These are phyloP conservation scores for Aspergillus chevalieri DNA, from an alignment of 2,329 filamentous ascomycete genomes.

Conservation along the genomic window DNA sequence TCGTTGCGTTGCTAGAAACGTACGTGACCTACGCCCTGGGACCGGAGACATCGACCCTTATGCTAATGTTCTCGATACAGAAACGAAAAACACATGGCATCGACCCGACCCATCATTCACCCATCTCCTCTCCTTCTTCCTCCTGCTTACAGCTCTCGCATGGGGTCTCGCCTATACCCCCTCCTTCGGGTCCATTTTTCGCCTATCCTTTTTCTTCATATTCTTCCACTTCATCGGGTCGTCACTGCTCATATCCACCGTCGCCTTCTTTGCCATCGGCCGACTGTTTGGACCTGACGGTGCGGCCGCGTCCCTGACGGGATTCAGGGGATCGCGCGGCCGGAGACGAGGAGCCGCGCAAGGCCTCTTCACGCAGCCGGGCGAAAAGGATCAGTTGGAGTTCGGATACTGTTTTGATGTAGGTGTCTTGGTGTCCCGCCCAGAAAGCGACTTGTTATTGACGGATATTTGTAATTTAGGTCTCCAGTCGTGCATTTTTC, in stretches of 20 bases:
- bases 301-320: slow-evolving; percentile 38
- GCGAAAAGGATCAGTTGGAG: slow-evolving; percentile 55
- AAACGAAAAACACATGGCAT: slow-evolving; percentile 67
- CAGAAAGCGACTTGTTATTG: neutral
- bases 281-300: slow-evolving; percentile 54
- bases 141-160: slow-evolving; percentile 49
- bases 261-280: slow-evolving; percentile 60
- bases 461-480: slow-evolving; percentile 28
- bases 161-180: slow-evolving; percentile 55
- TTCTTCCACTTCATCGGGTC: slow-evolving; percentile 57
- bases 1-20: slow-evolving; percentile 29
- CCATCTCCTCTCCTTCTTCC: slow-evolving; percentile 63
- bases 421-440: slow-evolving; percentile 15
- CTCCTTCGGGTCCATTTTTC: slow-evolving; percentile 41
- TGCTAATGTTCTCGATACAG: slow-evolving; percentile 27
- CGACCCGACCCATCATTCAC: slow-evolving; percentile 64
- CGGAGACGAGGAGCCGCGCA: slow-evolving; percentile 45
- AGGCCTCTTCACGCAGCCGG: slow-evolving; percentile 54
- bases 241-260: slow-evolving; percentile 54
- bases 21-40: slow-evolving; percentile 16
- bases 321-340: slow-evolving; percentile 40
- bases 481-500: slow-evolving; percentile 62
- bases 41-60: neutral
- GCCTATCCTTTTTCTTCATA: slow-evolving; percentile 45
- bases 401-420: slow-evolving; percentile 69